phyloP scores from a whole-genome alignment of 1,284 basidiomycete genomes.

The Leccinum huronense region DNA sequence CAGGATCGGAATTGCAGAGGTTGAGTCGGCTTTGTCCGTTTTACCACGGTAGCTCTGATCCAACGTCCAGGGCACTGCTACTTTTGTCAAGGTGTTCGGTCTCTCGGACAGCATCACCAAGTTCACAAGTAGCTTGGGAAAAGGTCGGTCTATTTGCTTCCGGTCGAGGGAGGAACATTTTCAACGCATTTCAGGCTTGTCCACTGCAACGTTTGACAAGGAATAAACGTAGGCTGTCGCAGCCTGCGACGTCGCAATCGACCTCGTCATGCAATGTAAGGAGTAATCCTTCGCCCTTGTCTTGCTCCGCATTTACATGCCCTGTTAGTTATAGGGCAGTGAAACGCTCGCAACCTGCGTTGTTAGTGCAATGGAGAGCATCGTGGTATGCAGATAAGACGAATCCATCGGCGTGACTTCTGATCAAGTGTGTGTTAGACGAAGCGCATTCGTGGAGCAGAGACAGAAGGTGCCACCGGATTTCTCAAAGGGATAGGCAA shows the following conservation, averaged over 20 bases:
- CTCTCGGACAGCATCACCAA: no score
- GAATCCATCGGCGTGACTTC: background rate
- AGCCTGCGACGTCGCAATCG: conserved; percentile 92
- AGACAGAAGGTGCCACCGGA: conserved; percentile 89
- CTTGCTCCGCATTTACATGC: conserved; percentile 15
- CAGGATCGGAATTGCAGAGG: no score
- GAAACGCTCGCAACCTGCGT: conserved; percentile 94
- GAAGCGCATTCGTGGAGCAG: conserved; percentile 97
- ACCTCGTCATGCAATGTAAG: conserved; percentile 92
- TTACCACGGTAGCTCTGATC: no score
- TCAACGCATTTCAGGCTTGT: no score
- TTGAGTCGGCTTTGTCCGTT: no score
- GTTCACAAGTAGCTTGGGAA: no score
- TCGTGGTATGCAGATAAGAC: conserved; percentile 62
- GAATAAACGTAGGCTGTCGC: no score
- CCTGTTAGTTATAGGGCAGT: conserved; percentile 86
- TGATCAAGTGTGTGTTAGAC: conserved; percentile 48
- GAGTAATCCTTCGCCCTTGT: conserved; percentile 6
- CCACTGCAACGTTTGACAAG: no score
- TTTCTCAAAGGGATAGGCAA: conserved; percentile 99
- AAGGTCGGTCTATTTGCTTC: no score
- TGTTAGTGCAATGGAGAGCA: conserved; percentile 93
- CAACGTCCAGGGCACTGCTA: no score
- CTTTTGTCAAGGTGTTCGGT: no score
- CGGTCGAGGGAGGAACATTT: no score